Base-by-base conservation (phyloP, 768 basidiomycete species). In the Candolleomyces efflorescens region DNA sequence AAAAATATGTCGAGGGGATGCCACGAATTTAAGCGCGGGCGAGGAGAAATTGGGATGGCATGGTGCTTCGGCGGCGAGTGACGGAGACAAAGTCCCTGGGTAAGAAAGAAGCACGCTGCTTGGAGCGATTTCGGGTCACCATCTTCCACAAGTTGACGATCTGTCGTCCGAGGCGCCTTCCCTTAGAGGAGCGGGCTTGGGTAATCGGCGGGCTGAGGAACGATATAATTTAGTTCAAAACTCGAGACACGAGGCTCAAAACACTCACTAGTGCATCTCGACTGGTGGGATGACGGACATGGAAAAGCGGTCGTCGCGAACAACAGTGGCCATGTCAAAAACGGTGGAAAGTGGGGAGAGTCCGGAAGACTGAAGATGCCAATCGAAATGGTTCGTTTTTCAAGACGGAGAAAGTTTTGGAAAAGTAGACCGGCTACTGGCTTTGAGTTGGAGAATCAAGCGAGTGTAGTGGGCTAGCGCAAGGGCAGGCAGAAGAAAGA, bases 51-150 rank as follows among this genome's bases (percentile, higher is more conserved):
- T 51, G 51, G 10, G 51, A 13, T 32, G 51, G 32, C 51, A 53
- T 53, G n/a, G 51, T 53, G 51, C 51, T 53, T 13, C 51, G 32
- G n/a, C 51, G 36, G 36, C 51, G 51, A 37, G 51, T 53, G 9
- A 53, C 13, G 36, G 51, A 38, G 32, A 53, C 51, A 12, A 53
- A 53, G 51, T 53, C 51, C 12, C 18, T 2, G 20, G 51, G 51
- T n/a, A 53, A n/a, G 51, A 53, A 38, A 9, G 51, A 53, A 11
- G 51, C 51, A 7, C 51, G 51, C 22, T 53, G 51, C 51, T 23
- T 53, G n/a, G 27, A 13, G 32, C 51, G 51, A 18, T 36, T 17
- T 4, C 51, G 51, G 36, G 51, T 53, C 36, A 53, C 4, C n/a
- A 39, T 36, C 22, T 53, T 53, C 51, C 51, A 53, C 7, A 39